Base-by-base conservation (phyloP, 169 alveolate genomes). In the Eimeria acervulina region DNA sequence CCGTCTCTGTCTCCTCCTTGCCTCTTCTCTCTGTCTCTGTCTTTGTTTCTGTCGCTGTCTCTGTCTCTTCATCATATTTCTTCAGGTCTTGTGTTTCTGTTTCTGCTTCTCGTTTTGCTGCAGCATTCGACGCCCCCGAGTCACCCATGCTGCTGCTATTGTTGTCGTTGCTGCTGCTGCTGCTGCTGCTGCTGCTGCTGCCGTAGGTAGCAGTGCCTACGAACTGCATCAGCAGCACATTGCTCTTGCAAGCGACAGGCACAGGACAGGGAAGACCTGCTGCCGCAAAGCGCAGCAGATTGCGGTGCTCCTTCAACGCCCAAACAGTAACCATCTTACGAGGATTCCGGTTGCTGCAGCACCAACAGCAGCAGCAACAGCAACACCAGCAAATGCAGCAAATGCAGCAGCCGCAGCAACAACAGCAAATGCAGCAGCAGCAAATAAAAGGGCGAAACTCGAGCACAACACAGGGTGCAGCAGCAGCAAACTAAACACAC, bases 231-330 rank as follows among this genome's bases (percentile, higher is more conserved):
- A 99, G 99, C 68, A 99, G 98, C 36, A 99, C 99, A 97, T 99
- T 99, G 87, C 99, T 99, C 97, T 98, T 98, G 63, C 99, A 98
- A 31, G 98, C 98, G 66, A 78, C 51, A 2, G 97, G 96, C 13
- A 76, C 63, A 13, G 96, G 96, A 26, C 95, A 42, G 13, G 96
- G 87, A 10, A 81, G 33, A n/a, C 95, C 96, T 98, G 95, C 99
- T 98, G 87, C 99, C 83, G 63, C 99, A 28, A 99, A 97, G 92
- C 99, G 98, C 96, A 99, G 98, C 76, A 99, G 97, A 96, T 99
- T 99, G 88, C 99, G 96, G 83, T 98, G 98, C 97, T 99, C 99
- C 98, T 99, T 99, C 98, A 99, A 99, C 44, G 99, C 99, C 99
- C 99, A 99, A 93, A 99, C 99, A 70, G 98, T 98, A 2, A 99